phyloP scores from a whole-genome alignment of 768 basidiomycete genomes.

The Amanita pseudoporphyria region DNA sequence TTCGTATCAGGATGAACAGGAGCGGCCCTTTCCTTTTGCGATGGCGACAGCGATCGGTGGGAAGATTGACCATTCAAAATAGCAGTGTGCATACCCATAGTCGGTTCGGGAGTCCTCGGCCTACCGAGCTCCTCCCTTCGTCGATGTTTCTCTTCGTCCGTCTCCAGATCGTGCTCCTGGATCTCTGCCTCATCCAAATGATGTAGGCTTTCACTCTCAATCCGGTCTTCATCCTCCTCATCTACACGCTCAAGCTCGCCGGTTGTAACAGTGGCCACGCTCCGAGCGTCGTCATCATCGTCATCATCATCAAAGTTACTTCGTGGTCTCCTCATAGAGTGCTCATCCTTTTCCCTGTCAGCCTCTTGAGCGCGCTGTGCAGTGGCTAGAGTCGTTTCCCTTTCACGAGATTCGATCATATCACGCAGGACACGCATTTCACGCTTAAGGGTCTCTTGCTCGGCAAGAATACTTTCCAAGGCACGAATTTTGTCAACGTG shows the following conservation, averaged over 20 bases:
- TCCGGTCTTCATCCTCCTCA: constrained; percentile 63
- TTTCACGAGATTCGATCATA: constrained; percentile 56
- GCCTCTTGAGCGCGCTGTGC: constrained; percentile 9
- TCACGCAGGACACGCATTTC: constrained; percentile 71
- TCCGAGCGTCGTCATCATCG: constrained; percentile 60
- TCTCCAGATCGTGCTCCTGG: constrained; percentile 8
- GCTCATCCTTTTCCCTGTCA: constrained; percentile 10
- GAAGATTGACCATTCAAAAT: constrained; percentile 6
- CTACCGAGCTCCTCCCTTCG: constrained; percentile 51
- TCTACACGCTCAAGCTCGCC: constrained; percentile 65
- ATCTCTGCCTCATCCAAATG: constrained; percentile 16
- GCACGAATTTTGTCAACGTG: constrained; percentile 80
- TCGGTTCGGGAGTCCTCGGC: constrained; percentile 77
- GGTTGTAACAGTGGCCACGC: constrained; percentile 61
- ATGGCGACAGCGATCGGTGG: constrained; percentile 11
- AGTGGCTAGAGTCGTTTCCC: constrained; percentile 23
- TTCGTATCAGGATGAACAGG: constrained; percentile 12
- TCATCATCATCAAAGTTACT: constrained; percentile 24
- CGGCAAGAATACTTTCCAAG: constrained; percentile 70
- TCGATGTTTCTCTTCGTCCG: constrained; percentile 7
- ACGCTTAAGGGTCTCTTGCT: constrained; percentile 75
- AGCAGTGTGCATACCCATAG: constrained; percentile 25
- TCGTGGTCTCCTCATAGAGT: neutral
- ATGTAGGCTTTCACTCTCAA: constrained; percentile 12
- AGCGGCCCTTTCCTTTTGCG: constrained; percentile 17